A percentile compares a stretch with the other conserved stretches of the same genome.
Conservation (phyloP, 306 rosid genomes). For the Argentina anserina region DNA sequence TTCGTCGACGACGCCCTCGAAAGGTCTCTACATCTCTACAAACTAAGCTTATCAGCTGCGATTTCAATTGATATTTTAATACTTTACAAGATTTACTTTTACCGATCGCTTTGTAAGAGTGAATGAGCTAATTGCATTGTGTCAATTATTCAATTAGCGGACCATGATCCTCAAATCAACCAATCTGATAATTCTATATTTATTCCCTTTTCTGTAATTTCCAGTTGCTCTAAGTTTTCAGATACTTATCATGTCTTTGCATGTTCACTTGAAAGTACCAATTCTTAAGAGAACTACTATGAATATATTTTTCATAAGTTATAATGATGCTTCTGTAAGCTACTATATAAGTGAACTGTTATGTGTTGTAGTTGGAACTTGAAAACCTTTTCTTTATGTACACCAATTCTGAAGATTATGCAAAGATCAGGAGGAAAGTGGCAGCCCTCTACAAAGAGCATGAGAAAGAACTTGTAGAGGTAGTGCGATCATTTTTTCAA, state of each 20-base stretch:
- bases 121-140: conserved; percentile 3
- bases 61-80: background rate
- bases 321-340: too few species aligned
- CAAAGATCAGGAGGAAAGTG: conserved; percentile 84
- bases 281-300: background rate
- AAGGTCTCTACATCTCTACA: conserved; percentile 28
- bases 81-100: background rate
- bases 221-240: background rate
- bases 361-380: conserved; percentile 76
- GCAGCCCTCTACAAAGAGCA: conserved; percentile 81
- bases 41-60: background rate
- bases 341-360: conserved; percentile 14
- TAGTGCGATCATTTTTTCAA: conserved; percentile 30
- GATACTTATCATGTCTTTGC: background rate
- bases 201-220: background rate
- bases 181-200: background rate
- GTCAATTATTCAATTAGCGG: background rate
- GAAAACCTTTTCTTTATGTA: conserved; percentile 96
- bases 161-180: background rate
- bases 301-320: too few species aligned
- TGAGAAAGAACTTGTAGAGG: conserved; percentile 93
- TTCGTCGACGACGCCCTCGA: conserved; percentile 79
- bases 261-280: background rate
- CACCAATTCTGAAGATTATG: conserved; percentile 89
- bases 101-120: background rate